Evolutionary conservation across 2,329 filamentous ascomycete genomes (phyloP).

Genomic region (Alternaria triticina): DNA sequence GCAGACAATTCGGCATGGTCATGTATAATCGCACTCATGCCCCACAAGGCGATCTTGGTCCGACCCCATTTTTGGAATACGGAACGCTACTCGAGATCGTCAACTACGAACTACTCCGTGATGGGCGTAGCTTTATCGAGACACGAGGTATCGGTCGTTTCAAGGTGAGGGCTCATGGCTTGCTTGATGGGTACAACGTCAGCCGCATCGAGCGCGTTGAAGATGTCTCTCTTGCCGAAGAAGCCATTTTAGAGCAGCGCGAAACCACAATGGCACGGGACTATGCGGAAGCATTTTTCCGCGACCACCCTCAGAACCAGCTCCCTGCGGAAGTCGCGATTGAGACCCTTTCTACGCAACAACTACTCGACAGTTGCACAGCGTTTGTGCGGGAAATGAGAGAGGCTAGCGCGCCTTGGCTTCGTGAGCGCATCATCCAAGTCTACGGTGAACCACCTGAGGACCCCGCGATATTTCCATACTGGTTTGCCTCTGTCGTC

Average conservation of each 20-base stretch:
- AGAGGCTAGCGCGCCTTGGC: constrained; percentile 73
- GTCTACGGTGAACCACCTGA: constrained; percentile 79
- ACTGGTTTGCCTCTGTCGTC: constrained; percentile 87
- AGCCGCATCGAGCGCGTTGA: constrained; percentile 79
- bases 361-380: constrained; percentile 69
- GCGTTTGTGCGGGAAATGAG: constrained; percentile 75
- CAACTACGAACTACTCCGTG: constrained; percentile 73
- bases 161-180: constrained; percentile 68
- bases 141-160: constrained; percentile 80
- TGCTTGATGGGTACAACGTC: constrained; percentile 78
- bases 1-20: constrained; percentile 85
- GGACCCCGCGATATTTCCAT: constrained; percentile 80
- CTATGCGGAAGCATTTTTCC: constrained; percentile 45
- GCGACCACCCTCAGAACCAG: constrained; percentile 36
- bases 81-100: constrained; percentile 81
- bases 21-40: constrained; percentile 66
- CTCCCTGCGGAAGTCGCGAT: constrained; percentile 48
- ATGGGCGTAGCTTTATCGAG: constrained; percentile 83
- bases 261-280: constrained; percentile 61
- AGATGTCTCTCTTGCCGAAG: constrained; percentile 80
- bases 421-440: constrained; percentile 72
- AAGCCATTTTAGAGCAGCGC: constrained; percentile 75
- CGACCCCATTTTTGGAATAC: constrained; percentile 69
- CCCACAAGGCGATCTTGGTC: constrained; percentile 60
- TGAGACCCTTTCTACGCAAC: constrained; percentile 70